These are phyloP conservation scores for Arthrocladium fulminans DNA, from an alignment of 2,329 filamentous ascomycete species.

Conservation along the genomic window DNA sequence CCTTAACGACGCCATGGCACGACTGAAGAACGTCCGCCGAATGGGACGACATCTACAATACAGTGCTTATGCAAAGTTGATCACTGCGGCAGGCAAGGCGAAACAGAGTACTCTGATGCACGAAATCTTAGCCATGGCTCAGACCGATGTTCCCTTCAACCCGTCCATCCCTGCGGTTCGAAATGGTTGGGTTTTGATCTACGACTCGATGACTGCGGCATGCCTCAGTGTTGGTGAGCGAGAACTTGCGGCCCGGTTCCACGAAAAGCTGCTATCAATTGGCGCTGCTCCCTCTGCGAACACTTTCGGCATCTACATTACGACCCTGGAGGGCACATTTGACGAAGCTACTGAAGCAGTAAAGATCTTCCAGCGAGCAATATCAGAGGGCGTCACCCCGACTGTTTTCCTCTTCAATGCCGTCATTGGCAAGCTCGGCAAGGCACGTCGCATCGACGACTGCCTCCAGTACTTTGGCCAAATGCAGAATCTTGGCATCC, in stretches of 20 bases:
- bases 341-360: slow-evolving; percentile 95
- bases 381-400: slow-evolving; percentile 87
- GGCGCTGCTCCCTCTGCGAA: slow-evolving; percentile 89
- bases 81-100: slow-evolving; percentile 78
- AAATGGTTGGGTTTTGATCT: slow-evolving; percentile 91
- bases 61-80: slow-evolving; percentile 93
- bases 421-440: slow-evolving; percentile 93
- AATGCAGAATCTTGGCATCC: slow-evolving; percentile 87
- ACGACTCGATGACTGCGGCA: slow-evolving; percentile 93
- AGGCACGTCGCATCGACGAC: slow-evolving; percentile 94
- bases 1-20: slow-evolving; percentile 69
- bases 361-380: slow-evolving; percentile 92
- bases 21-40: slow-evolving; percentile 88
- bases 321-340: slow-evolving; percentile 96
- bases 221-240: slow-evolving; percentile 78
- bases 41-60: slow-evolving; percentile 86
- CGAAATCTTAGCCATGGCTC: slow-evolving; percentile 82
- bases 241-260: slow-evolving; percentile 71
- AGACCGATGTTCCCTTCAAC: slow-evolving; percentile 75
- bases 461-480: slow-evolving; percentile 97
- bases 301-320: slow-evolving; percentile 97
- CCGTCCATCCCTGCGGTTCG: slow-evolving; percentile 78
- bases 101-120: slow-evolving; percentile 72
- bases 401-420: slow-evolving; percentile 98
- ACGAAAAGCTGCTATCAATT: slow-evolving; percentile 84